Percentiles rank a stretch among this genome's conserved stretches.
phyloP scores from a whole-genome alignment of 2,329 filamentous ascomycete genomes.

The Stachybotrys elegans region DNA sequence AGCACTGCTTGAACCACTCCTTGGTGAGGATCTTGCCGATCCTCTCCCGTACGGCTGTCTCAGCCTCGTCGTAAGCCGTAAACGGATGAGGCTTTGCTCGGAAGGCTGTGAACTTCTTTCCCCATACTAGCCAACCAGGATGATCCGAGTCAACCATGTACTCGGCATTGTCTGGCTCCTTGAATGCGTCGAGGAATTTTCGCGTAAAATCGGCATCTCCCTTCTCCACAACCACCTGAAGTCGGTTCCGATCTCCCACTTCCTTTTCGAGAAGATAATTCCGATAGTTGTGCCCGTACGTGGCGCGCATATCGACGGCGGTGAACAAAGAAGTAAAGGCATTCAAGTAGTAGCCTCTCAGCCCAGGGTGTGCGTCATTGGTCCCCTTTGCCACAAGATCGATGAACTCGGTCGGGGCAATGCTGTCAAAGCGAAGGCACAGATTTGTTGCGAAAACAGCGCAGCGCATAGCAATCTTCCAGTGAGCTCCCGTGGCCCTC shows the following conservation, averaged over 20 bases:
- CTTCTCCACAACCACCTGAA: constrained; percentile 67
- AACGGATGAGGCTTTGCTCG: constrained; percentile 65
- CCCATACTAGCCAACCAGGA: constrained; percentile 96
- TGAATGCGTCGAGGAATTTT: constrained; percentile 73
- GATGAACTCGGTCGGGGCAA: constrained; percentile 77
- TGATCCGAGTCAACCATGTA: constrained; percentile 91
- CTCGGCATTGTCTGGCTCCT: constrained; percentile 59
- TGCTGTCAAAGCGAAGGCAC: constrained; percentile 83
- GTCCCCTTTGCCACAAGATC: constrained; percentile 77
- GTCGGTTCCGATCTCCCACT: constrained; percentile 63
- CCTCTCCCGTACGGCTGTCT: constrained; percentile 66
- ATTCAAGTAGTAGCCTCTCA: constrained; percentile 76
- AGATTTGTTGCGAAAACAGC: constrained; percentile 87
- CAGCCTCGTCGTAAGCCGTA: constrained; percentile 72
- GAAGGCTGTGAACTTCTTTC: constrained; percentile 77
- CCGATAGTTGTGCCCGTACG: constrained; percentile 80
- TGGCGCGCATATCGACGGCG: constrained; percentile 79
- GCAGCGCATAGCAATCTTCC: constrained; percentile 91
- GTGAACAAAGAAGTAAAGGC: constrained; percentile 74
- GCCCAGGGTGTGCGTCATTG: constrained; percentile 83
- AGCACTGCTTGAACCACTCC: constrained; percentile 82
- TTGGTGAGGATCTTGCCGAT: constrained; percentile 77
- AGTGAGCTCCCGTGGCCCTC: constrained; percentile 75
- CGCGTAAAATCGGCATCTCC: constrained; percentile 75
- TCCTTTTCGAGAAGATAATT: constrained; percentile 83